A percentile compares a stretch with the other conserved stretches of the same genome.
These are phyloP conservation scores for Xerocomellus chrysenteron DNA, from an alignment of 768 basidiomycete species.

Conservation along the genomic window DNA sequence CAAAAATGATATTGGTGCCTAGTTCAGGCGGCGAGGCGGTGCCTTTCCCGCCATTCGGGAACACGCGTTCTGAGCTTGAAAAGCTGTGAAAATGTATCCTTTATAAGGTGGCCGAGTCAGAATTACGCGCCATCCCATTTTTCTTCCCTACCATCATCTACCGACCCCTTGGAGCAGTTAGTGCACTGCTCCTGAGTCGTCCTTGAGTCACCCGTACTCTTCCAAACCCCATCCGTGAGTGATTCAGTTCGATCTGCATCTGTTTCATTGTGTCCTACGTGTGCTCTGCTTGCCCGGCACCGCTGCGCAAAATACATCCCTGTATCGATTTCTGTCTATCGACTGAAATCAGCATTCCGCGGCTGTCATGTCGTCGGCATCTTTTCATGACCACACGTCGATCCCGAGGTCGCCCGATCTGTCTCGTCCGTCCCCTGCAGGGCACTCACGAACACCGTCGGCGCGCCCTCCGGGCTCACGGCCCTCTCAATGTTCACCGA, in stretches of 20 bases:
- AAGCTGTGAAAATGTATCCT: conserved; percentile 28
- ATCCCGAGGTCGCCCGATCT: conserved; percentile 31
- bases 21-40: conserved; percentile 18
- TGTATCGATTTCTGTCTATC: conserved; percentile 29
- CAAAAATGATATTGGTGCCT: conserved; percentile 1
- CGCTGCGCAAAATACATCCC: conserved; percentile 16
- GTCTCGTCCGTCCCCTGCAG: conserved; percentile 31
- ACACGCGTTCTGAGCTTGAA: conserved; percentile 37
- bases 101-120: conserved; percentile 36
- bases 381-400: conserved; percentile 15
- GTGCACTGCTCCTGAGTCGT: conserved; percentile 19
- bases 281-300: conserved; percentile 22
- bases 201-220: conserved; percentile 22
- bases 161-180: conserved; percentile 18
- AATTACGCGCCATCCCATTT: neutral
- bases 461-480: conserved; percentile 23
- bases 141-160: conserved; percentile 19
- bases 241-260: conserved; percentile 23
- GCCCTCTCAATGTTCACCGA: conserved; percentile 22
- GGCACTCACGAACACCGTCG: conserved; percentile 34
- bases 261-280: conserved; percentile 33
- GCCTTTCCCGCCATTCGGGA: conserved; percentile 20
- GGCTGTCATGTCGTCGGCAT: conserved; percentile 15
- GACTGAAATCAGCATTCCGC: conserved; percentile 28
- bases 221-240: conserved; percentile 26